Evolutionary conservation across 805 yeast genomes (phyloP).

Genomic region (Sporopachydermia quercuum): DNA sequence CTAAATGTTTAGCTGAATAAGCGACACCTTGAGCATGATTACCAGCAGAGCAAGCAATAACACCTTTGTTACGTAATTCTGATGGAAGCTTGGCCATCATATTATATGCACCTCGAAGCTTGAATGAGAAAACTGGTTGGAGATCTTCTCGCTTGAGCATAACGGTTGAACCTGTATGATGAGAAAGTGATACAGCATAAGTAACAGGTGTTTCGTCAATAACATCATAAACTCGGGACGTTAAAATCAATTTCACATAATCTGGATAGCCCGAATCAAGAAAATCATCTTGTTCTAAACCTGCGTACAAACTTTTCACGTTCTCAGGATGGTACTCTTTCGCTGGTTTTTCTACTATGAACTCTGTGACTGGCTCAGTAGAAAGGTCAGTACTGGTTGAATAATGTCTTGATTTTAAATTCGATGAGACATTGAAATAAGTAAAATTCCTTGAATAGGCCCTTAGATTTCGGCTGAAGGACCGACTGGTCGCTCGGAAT

Average conservation of each 20-base stretch:
- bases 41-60: slow-evolving; percentile 97
- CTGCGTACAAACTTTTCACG: slow-evolving; percentile 23
- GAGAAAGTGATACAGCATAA: slow-evolving; percentile 59
- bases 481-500: too few relatives aligned
- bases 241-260: slow-evolving; percentile 76
- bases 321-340: too few relatives aligned
- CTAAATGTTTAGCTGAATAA: slow-evolving; percentile 68
- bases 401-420: too few relatives aligned
- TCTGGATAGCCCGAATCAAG: slow-evolving; percentile 66
- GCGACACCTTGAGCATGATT: slow-evolving; percentile 99
- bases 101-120: slow-evolving; percentile 93
- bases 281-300: slow-evolving; percentile 30
- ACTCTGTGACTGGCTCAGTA: too few relatives aligned
- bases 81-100: slow-evolving; percentile 74
- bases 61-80: slow-evolving; percentile 60
- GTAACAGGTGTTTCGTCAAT: slow-evolving; percentile 81
- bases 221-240: slow-evolving; percentile 91
- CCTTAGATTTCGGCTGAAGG: too few relatives aligned
- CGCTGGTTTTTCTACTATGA: too few relatives aligned
- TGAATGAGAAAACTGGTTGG: slow-evolving; percentile 90
- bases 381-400: too few relatives aligned
- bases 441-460: too few relatives aligned
- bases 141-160: slow-evolving; percentile 83
- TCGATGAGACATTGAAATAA: too few relatives aligned
- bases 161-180: slow-evolving; percentile 61